phyloP scores from a whole-genome alignment of 2,329 filamentous ascomycete genomes.

The Nannizzia gypsea region DNA sequence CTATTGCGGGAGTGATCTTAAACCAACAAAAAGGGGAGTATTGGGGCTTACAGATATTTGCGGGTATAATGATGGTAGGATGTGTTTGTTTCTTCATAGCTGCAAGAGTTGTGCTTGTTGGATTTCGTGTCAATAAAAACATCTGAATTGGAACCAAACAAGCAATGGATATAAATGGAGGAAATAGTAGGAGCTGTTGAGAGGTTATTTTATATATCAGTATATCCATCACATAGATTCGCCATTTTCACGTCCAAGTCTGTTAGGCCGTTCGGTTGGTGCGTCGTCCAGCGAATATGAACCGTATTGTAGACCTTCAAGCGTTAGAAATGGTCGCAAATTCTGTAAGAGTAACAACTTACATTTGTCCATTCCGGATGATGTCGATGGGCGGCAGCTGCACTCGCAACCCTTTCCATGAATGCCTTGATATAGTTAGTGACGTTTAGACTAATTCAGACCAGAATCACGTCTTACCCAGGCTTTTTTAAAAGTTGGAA shows the following conservation, averaged over 20 bases:
- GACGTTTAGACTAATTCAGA: background rate
- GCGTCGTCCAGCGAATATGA: too few species aligned
- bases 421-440: background rate
- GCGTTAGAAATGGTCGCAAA: background rate
- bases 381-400: constrained; percentile 4
- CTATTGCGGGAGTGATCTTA: constrained; percentile 52
- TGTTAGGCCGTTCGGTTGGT: too few species aligned
- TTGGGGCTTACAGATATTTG: constrained; percentile 53
- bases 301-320: constrained; percentile 6
- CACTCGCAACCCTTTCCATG: constrained; percentile 2
- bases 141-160: too few species aligned
- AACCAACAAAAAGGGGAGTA: constrained; percentile 41
- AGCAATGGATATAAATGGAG: too few species aligned
- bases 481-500: constrained; percentile 3
- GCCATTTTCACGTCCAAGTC: too few species aligned
- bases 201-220: too few species aligned
- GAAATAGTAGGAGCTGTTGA: too few species aligned
- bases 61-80: constrained; percentile 42
- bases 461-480: constrained; percentile 1
- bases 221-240: too few species aligned
- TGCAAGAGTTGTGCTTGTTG: constrained; percentile 26
- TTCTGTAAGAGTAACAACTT: background rate
- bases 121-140: too few species aligned
- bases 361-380: constrained; percentile 9
- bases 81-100: constrained; percentile 31